Evolutionary conservation across 352 stramenopile genomes (phyloP).

Genomic region (Phytophthora constricta): DNA sequence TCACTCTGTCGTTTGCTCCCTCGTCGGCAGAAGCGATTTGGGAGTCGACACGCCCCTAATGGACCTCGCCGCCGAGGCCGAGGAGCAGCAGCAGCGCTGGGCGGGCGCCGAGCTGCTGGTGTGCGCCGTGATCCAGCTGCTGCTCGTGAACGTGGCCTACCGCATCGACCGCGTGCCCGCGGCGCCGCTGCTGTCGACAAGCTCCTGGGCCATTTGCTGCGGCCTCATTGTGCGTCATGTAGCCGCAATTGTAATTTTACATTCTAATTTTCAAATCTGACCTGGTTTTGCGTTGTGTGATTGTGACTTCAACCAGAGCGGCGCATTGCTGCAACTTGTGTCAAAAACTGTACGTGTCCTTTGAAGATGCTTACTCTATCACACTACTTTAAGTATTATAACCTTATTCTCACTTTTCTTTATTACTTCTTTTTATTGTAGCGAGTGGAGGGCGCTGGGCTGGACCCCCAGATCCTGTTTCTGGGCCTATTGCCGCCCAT

Average conservation of each 20-base stretch:
- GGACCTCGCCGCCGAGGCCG: slow-evolving; percentile 25
- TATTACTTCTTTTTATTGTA: too few relatives aligned
- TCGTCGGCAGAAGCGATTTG: too few relatives aligned
- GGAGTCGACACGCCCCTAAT: too few relatives aligned
- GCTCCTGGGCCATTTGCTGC: slow-evolving; percentile 69
- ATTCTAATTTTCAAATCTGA: too few relatives aligned
- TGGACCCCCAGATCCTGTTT: slow-evolving; percentile 74
- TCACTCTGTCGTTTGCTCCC: too few relatives aligned
- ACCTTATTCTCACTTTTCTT: not conserved
- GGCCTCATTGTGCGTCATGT: slow-evolving; percentile 45
- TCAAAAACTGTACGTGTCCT: slow-evolving; percentile 45
- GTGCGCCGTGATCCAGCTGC: slow-evolving; percentile 65
- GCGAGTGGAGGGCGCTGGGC: slow-evolving; percentile 47
- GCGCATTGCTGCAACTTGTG: slow-evolving; percentile 44
- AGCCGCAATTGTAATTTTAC: too few relatives aligned
- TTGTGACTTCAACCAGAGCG: slow-evolving; percentile 40
- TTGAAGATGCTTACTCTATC: too few relatives aligned
- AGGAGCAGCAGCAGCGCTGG: slow-evolving; percentile 51
- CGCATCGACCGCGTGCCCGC: slow-evolving; percentile 57
- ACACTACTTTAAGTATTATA: not conserved
- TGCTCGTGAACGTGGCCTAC: slow-evolving; percentile 71
- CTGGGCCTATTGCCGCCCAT: slow-evolving; percentile 67
- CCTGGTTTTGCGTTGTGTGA: too few relatives aligned
- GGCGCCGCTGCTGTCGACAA: slow-evolving; percentile 64
- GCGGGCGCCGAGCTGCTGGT: slow-evolving; percentile 65